Conservation (phyloP, 208 protist genomes). For the Tritrichomonas foetus region DNA sequence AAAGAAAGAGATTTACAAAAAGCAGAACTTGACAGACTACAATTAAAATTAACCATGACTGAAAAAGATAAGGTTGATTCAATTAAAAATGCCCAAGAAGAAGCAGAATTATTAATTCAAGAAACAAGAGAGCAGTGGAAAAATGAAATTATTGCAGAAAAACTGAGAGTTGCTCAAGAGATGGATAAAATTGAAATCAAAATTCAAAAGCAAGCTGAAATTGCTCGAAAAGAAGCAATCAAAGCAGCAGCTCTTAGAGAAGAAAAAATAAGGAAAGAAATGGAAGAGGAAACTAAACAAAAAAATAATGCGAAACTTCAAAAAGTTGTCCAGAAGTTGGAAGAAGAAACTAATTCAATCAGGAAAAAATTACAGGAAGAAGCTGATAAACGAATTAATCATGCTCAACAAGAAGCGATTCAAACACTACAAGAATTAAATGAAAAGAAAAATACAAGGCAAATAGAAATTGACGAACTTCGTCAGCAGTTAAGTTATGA, state of each 20-base stretch:
- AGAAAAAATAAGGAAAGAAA: not conserved
- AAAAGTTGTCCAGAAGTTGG: not conserved
- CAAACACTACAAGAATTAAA: not conserved
- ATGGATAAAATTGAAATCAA: not conserved
- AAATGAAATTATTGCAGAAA: not conserved
- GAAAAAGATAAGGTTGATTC: not conserved
- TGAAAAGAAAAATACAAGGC: not conserved
- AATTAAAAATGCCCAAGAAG: not conserved
- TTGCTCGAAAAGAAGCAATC: not conserved
- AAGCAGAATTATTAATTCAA: not conserved
- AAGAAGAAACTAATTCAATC: not conserved
- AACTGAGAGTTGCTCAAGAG: not conserved
- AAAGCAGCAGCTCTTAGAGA: not conserved
- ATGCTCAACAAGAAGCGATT: not conserved
- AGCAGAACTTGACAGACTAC: not conserved
- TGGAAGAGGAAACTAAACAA: not conserved
- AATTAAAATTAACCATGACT: not conserved
- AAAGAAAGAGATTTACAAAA: not conserved
- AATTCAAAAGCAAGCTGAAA: not conserved
- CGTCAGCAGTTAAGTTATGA: not conserved
- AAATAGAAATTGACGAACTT: not conserved
- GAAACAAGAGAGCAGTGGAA: not conserved
- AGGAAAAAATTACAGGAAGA: not conserved
- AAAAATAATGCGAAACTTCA: conserved; percentile 19
- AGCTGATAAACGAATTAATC: not conserved